A percentile compares a stretch with the other conserved stretches of the same genome.
Evolutionary conservation across 108 stramenopile species (phyloP).

Genomic region (Cyclotella choctawhatcheeana): DNA sequence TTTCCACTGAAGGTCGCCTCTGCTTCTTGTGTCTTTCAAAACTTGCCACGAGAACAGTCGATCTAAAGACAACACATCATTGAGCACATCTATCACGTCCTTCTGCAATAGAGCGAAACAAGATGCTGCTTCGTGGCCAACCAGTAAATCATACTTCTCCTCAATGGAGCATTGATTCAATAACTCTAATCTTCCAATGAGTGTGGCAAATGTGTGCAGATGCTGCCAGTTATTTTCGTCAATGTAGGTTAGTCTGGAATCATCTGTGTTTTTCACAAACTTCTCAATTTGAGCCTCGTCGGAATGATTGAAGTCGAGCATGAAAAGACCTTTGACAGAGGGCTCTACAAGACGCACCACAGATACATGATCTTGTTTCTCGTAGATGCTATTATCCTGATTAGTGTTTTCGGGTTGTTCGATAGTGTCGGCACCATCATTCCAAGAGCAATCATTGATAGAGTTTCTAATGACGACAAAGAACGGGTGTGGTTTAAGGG

Average conservation of each 20-base stretch:
- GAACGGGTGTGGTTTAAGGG: background rate
- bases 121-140: background rate
- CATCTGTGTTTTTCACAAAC: background rate
- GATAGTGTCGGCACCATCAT: no score
- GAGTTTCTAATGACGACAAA: conserved; percentile 14
- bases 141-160: background rate
- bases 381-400: background rate
- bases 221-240: conserved; percentile 11
- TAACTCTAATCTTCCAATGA: background rate
- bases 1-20: conserved; percentile 9
- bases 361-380: background rate
- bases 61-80: background rate
- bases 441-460: conserved; percentile 1
- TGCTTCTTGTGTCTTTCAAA: background rate
- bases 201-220: background rate
- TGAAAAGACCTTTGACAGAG: background rate
- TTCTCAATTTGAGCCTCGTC: background rate
- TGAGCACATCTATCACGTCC: background rate
- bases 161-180: background rate
- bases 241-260: background rate
- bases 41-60: conserved; percentile 7
- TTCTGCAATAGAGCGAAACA: conserved; percentile 1
- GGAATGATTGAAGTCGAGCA: background rate
- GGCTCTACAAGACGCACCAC: background rate
- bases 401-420: no score